Conservation (phyloP, 148 eudicot species). For the Spergularia bocconei region DNA sequence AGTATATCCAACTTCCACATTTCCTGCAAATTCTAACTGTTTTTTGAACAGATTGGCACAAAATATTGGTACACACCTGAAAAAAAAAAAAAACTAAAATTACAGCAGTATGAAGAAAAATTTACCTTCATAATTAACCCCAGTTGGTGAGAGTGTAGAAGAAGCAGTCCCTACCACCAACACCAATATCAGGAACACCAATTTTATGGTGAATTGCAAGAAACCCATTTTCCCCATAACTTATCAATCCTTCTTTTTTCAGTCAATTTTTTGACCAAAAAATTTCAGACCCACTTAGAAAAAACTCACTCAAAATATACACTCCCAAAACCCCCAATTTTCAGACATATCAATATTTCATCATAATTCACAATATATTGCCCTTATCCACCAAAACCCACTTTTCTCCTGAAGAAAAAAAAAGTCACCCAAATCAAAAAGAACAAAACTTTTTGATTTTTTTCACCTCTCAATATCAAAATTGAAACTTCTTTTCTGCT, state of each 20-base stretch:
- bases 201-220: conserved; percentile 34
- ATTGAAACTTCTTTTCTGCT: neutral
- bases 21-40: conserved; percentile 3
- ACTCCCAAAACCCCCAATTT: neutral
- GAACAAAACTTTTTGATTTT: neutral
- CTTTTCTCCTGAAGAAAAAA: neutral
- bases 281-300: conserved; percentile 1
- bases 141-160: conserved; percentile 90
- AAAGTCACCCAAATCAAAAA: conserved; percentile 19
- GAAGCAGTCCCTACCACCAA: conserved; percentile 43
- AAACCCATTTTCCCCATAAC: conserved; percentile 34
- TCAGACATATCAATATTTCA: conserved; percentile 10
- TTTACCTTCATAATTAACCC: conserved; percentile 90
- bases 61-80: conserved; percentile 3
- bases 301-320: conserved; percentile 23
- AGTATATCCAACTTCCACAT: neutral
- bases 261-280: neutral
- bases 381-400: conserved; percentile 16
- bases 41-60: neutral
- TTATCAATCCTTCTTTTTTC: conserved; percentile 8
- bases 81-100: too few species aligned
- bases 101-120: neutral
- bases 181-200: conserved; percentile 50
- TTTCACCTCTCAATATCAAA: neutral
- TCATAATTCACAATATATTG: neutral